Conservation (phyloP, 495 filamentous ascomycete species). For the Parathielavia hyrcaniae region DNA sequence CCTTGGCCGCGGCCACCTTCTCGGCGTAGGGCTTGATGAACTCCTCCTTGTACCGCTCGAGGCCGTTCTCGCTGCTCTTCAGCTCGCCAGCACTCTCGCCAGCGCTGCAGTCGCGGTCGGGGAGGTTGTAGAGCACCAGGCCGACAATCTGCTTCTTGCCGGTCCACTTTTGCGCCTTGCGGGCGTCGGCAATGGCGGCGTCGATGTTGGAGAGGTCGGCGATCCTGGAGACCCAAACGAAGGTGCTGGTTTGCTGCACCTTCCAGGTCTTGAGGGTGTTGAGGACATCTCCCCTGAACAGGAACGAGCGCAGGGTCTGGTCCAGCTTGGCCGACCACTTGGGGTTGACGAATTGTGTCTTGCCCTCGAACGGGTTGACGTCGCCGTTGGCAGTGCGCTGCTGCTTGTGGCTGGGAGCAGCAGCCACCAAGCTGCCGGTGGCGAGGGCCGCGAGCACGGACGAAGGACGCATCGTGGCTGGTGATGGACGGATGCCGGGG, state of each 20-base stretch:
- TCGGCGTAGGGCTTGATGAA: conserved; percentile 50
- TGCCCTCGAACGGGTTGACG: conserved; percentile 48
- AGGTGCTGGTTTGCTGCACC: conserved; percentile 41
- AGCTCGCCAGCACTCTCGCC: conserved; percentile 57
- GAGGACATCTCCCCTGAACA: conserved; percentile 33
- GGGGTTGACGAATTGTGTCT: conserved; percentile 50
- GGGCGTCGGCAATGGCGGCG: conserved; percentile 45
- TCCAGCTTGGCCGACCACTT: conserved; percentile 48
- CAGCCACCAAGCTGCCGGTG: conserved; percentile 16
- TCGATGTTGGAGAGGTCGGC: conserved; percentile 37
- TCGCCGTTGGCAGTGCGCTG: not conserved
- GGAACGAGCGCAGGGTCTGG: conserved; percentile 41
- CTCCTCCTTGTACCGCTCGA: conserved; percentile 51
- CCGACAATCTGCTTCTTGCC: conserved; percentile 42
- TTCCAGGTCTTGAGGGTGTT: conserved; percentile 27
- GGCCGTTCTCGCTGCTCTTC: conserved; percentile 41
- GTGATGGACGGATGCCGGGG: not conserved
- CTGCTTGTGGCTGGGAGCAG: conserved; percentile 14
- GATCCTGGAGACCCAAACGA: conserved; percentile 45
- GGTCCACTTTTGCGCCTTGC: conserved; percentile 37
- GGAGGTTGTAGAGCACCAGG: conserved; percentile 61
- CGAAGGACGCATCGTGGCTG: conserved; percentile 16
- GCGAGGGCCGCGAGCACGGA: conserved; percentile 18
- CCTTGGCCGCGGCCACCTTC: conserved; percentile 26
- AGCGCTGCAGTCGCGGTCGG: conserved; percentile 58